Conservation (phyloP, 371 early-diverging fungal genomes). For the Mucor racemosus region DNA sequence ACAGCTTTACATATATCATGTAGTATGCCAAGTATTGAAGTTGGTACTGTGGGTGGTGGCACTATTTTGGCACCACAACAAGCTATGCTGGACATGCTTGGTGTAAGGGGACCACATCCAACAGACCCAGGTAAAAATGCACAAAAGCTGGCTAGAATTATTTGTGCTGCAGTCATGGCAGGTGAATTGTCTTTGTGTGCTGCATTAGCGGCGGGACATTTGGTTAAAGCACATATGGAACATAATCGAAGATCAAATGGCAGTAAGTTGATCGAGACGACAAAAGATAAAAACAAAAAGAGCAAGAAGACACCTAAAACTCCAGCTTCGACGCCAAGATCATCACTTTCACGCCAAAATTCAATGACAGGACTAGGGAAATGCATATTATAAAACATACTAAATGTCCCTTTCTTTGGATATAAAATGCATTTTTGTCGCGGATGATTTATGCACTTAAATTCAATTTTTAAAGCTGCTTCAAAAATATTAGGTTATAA, state of each 20-base stretch:
- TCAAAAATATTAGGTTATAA: too few species aligned
- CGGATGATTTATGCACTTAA: too few species aligned
- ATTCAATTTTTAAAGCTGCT: too few species aligned
- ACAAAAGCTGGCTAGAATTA: conserved; percentile 86
- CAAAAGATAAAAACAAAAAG: background rate
- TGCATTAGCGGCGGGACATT: conserved; percentile 87
- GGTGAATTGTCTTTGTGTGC: conserved; percentile 91
- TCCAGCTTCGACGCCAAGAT: background rate
- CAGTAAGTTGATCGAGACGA: conserved; percentile 22
- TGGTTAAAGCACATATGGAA: conserved; percentile 85
- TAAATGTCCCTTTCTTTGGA: background rate
- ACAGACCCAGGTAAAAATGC: conserved; percentile 89
- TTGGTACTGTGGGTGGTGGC: conserved; percentile 97
- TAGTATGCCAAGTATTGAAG: conserved; percentile 96
- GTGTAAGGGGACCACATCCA: conserved; percentile 84
- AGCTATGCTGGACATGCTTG: conserved; percentile 90
- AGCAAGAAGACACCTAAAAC: background rate
- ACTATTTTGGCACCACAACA: conserved; percentile 89
- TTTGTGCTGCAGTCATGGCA: conserved; percentile 96
- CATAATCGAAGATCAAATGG: conserved; percentile 71
- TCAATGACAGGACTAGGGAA: background rate
- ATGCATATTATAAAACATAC: background rate
- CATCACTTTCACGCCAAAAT: background rate
- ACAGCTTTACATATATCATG: conserved; percentile 85
- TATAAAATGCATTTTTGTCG: background rate